phyloP scores from a whole-genome alignment of 1,284 basidiomycete species.

The Moniliophthora roreri region DNA sequence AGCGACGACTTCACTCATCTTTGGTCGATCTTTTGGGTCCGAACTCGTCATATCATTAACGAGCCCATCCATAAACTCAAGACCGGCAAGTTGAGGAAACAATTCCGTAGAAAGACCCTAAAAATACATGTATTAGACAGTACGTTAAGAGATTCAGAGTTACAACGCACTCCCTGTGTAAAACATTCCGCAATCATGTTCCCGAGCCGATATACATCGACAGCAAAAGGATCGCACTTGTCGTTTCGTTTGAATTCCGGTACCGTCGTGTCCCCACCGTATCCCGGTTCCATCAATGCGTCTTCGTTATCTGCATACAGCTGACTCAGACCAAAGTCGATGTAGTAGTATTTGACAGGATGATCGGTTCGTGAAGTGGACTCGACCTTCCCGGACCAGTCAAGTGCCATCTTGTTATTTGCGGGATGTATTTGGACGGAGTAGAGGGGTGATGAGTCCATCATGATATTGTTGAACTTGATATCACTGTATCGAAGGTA shows the following conservation, averaged over 20 bases:
- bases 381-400: slow-evolving; percentile 20
- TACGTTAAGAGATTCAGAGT: not conserved
- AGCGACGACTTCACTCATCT: slow-evolving; percentile 31
- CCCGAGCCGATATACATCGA: slow-evolving; percentile 12
- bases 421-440: slow-evolving; percentile 26
- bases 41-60: slow-evolving; percentile 30
- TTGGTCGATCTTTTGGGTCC: slow-evolving; percentile 31
- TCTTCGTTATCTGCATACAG: slow-evolving; percentile 13
- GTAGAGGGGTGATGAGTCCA: slow-evolving; percentile 28
- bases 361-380: slow-evolving; percentile 25
- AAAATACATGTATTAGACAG: not conserved
- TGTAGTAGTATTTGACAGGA: slow-evolving; percentile 26
- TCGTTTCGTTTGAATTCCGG: slow-evolving; percentile 12
- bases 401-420: slow-evolving; percentile 6
- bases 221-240: slow-evolving; percentile 11
- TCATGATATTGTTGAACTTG: slow-evolving; percentile 34
- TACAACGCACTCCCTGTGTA: not conserved
- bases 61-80: slow-evolving; percentile 32
- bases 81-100: slow-evolving; percentile 17
- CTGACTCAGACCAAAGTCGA: slow-evolving; percentile 33
- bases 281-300: not conserved
- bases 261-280: slow-evolving; percentile 6
- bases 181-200: slow-evolving; percentile 8
- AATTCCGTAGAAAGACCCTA: not conserved
- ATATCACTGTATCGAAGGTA: slow-evolving; percentile 29